Base-by-base conservation (phyloP, 176 grass and related monocot species). In the Cenchrus purpureus region DNA sequence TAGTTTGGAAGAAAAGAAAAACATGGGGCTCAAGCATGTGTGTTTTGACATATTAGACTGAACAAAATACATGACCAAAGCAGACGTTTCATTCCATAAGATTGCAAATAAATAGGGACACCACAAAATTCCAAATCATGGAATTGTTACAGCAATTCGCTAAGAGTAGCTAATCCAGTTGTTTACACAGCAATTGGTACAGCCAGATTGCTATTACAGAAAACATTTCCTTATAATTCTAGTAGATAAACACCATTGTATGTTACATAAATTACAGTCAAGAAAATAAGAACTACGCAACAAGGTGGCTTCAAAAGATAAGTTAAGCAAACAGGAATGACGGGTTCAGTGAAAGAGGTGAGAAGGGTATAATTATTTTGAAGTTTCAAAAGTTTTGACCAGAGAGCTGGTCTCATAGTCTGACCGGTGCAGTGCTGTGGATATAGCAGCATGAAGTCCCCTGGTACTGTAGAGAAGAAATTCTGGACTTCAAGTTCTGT, bases 51-150 rank as follows among this genome's bases (percentile, higher is more conserved):
- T 57, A 58, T 59, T 67, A 12, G 42, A 57, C n/a, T n/a, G 11
- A 28, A 22, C 62, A 79, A 62, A 63, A 73, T 48, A 32, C 79
- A 71, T 16, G 28, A 45, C 45, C 42, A 48, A 83, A 48, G 34
- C 48, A 70, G 52, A 8, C 15, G 9, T 49, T 49, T 64, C 55
- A 77, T 25, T 82, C 55, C 34, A 32, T 67, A 10, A 22, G 8
- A 22, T 66, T 52, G 40, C 19, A 65, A 67, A 50, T 52, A 52
- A 68, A 49, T 66, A 46, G 16, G 5, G 32, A 77, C 55, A 58
- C 1, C 0, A 20, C 12, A 5, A 12, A 58, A 57, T 61, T 57
- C 51, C 1, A 72, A 4, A 44, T 0, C 65, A 31, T n/a, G 44
- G 2, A 45, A 17, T 81, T 46, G 69, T 44, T 75, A 53, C 29